Base-by-base conservation (phyloP, 2,329 filamentous ascomycete genomes). In the Lasiodiplodia gonubiensis region DNA sequence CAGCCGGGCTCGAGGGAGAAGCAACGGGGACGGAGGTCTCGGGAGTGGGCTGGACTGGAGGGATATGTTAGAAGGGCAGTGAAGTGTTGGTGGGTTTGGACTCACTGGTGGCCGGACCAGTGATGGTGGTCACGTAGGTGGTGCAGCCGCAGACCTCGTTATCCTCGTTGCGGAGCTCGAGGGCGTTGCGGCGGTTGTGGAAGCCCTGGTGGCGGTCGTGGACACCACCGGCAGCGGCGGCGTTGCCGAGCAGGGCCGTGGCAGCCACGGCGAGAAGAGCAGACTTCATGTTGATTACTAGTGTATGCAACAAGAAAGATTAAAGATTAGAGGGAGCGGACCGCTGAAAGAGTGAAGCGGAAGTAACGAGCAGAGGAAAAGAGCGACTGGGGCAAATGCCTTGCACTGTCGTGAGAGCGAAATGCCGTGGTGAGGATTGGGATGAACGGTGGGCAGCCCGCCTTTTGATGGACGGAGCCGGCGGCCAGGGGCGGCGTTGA, bases 281-380 rank as follows among this genome's bases (percentile, higher is more conserved):
- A 76, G 85, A 88, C 90, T 92, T 95, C 92, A 95, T 95, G 51
- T 77, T 90, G 83, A 71, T 78, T 74, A 73, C 77, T 76, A 72
- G 72, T 70, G 73, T 72, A 72, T 71, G 54, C 68, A 69, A 67
- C 65, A 69, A 67, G 71, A 61, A 60, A 68, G 68, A 66, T 66
- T 67, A 68, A 66, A 54, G 63, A 69, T 65, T 68, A 69, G 76
- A 71, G 79, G 90, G 91, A 82, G 89, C 92, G 84, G 90, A 87
- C 91, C 91, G 91, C 91, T 93, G 83, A 94, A 93, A 80, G 92
- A 92, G 89, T 92, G 90, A 92, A 92, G 90, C 90, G 89, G 89
- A 90, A 76, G 42, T 37, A 49, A n/a, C 49, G 48, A 60, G 42
- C 42, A 46, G 53, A 66, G 53, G 25, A 65, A 68, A 68, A 59